A percentile compares a stretch with the other conserved stretches of the same genome.
phyloP scores from a whole-genome alignment of 805 yeast genomes.

The Huiozyma sinensis region DNA sequence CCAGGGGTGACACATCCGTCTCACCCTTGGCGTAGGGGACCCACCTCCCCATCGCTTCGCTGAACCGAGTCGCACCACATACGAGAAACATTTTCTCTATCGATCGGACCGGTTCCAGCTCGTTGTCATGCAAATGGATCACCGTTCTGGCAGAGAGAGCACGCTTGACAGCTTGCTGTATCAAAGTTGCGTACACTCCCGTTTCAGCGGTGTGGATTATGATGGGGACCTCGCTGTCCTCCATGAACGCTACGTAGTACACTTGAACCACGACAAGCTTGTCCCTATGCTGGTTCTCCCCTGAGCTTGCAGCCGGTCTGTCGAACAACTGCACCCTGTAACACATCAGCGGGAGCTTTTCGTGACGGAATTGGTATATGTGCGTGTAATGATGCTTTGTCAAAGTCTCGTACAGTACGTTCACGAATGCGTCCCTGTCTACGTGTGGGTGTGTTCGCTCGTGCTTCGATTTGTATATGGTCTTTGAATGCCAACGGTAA shows the following conservation, averaged over 20 bases:
- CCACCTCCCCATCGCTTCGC: slow-evolving; percentile 63
- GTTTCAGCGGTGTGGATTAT: slow-evolving; percentile 44
- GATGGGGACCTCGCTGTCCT: slow-evolving; percentile 54
- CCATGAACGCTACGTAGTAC: slow-evolving; percentile 44
- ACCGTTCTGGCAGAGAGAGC: slow-evolving; percentile 36
- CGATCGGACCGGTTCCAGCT: slow-evolving; percentile 33
- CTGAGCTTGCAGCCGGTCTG: slow-evolving; percentile 1
- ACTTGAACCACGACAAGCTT: slow-evolving; percentile 38
- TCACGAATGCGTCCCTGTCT: slow-evolving; percentile 43
- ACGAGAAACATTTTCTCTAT: slow-evolving; percentile 47
- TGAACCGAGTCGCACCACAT: slow-evolving; percentile 52
- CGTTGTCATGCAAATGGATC: slow-evolving; percentile 30
- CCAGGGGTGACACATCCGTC: slow-evolving; percentile 57
- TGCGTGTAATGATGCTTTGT: slow-evolving; percentile 45
- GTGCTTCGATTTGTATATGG: slow-evolving; percentile 9
- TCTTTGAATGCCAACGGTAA: slow-evolving; percentile 28
- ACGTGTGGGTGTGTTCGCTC: slow-evolving; percentile 22
- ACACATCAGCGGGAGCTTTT: slow-evolving; percentile 47
- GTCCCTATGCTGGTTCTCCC: neutral
- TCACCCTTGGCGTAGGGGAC: slow-evolving; percentile 56
- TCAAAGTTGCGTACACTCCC: slow-evolving; percentile 40
- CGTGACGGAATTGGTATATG: slow-evolving; percentile 57
- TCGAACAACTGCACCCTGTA: slow-evolving; percentile 65
- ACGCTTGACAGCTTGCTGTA: slow-evolving; percentile 44
- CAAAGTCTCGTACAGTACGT: slow-evolving; percentile 37